Base-by-base conservation (phyloP, 495 filamentous ascomycete genomes). In the Lichina pygmaea region DNA sequence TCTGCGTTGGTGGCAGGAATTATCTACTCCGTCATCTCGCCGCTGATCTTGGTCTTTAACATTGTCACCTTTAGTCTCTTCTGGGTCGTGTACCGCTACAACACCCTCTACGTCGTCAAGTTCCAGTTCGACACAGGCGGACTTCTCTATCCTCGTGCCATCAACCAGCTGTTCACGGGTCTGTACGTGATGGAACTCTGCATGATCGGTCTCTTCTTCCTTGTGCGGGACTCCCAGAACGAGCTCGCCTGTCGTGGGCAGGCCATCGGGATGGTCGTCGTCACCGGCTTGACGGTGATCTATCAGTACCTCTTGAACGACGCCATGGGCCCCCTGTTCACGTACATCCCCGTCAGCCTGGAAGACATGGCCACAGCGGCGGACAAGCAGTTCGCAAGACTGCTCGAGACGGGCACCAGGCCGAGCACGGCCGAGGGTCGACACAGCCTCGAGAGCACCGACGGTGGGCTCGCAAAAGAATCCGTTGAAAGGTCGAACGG, bases 21-120 rank as follows among this genome's bases (percentile, higher is more conserved):
- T 49, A 84, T 94, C 47, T 97, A 97, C 62, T 82, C 71, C 38
- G 71, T 94, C 44, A 77, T 95, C 34, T 74, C 86, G 2, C 89
- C 89, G 7, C 66, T 95, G 42, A 93, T 97, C 52, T 66, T 91
- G 42, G 57, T 97, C 40, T 95, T 97, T 64, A 86, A 89, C 49
- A 76, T 93, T 53, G 72, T 93, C 57, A 95, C 86, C 0, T 95
- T 95, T 61, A 72, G 74, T 49, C 65, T 97, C 3, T 84, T 97
- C 56, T 97, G 86, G 86, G 73, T 93, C 46, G 86, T 85, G 6
- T 84, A 95, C 59, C 79, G 86, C 17, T 95, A 97, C 60, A 89
- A 86, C 55, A 92, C 89, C 58, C 73, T 97, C 40, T 95, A 94
- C 54, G 85, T 97, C 46, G 86, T 78, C 38, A 86, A 86, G 43